phyloP scores from a whole-genome alignment of 805 yeast genomes.

The Schizosaccharomyces pombe region DNA sequence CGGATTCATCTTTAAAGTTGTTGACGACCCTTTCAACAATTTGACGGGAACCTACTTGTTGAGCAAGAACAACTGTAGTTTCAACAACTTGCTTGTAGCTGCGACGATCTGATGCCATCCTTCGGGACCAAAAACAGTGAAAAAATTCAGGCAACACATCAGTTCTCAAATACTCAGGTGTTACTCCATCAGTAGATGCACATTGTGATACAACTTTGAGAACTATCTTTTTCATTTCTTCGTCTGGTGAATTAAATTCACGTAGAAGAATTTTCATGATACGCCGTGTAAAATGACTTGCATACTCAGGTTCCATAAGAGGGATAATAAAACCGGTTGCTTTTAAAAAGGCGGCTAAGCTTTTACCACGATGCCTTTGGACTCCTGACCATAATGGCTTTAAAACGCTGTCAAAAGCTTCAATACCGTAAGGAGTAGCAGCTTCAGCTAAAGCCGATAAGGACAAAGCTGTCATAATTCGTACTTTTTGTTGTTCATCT shows the following conservation, averaged over 20 bases:
- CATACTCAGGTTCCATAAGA: slow-evolving; percentile 63
- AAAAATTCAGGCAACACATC: slow-evolving; percentile 41
- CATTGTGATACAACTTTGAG: slow-evolving; percentile 44
- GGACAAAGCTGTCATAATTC: slow-evolving; percentile 49
- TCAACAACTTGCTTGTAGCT: slow-evolving; percentile 39
- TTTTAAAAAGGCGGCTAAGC: slow-evolving; percentile 49
- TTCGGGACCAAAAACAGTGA: slow-evolving; percentile 54
- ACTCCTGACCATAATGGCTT: slow-evolving; percentile 69
- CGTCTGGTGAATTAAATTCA: slow-evolving; percentile 64
- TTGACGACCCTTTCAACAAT: slow-evolving; percentile 34
- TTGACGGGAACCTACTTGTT: slow-evolving; percentile 39
- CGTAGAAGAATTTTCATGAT: slow-evolving; percentile 41
- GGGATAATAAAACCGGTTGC: slow-evolving; percentile 67
- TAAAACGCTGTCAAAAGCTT: slow-evolving; percentile 49
- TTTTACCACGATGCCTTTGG: slow-evolving; percentile 50
- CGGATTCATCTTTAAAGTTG: slow-evolving; percentile 60
- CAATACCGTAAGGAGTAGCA: slow-evolving; percentile 72
- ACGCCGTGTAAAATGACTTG: slow-evolving; percentile 54
- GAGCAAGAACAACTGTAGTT: slow-evolving; percentile 44
- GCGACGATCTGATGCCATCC: slow-evolving; percentile 35
- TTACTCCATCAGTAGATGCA: slow-evolving; percentile 34
- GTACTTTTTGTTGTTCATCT: slow-evolving; percentile 46
- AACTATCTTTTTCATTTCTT: slow-evolving; percentile 60
- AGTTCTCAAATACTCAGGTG: slow-evolving; percentile 23
- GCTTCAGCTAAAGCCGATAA: slow-evolving; percentile 57